These are phyloP conservation scores for Xylaria venustula DNA, from an alignment of 495 filamentous ascomycete genomes.

Conservation along the genomic window DNA sequence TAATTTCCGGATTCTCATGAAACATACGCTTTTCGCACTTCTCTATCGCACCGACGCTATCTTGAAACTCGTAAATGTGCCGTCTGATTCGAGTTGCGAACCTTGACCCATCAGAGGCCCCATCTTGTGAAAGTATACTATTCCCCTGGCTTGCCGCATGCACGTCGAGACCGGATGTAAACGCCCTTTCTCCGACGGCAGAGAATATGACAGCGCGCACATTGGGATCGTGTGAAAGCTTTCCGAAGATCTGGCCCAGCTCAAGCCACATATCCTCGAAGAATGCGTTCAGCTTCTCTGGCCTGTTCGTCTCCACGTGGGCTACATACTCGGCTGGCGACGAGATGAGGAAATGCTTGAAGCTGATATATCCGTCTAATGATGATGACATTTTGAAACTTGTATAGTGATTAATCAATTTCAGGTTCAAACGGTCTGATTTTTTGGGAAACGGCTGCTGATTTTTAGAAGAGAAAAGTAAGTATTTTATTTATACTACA, in stretches of 20 bases:
- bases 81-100: constrained; percentile 63
- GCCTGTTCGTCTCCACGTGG: constrained; percentile 91
- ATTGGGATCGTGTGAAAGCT: constrained; percentile 67
- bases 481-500: not conserved
- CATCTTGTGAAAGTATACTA: constrained; percentile 31
- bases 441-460: not conserved
- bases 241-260: constrained; percentile 67
- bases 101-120: constrained; percentile 58
- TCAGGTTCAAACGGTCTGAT: not conserved
- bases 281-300: constrained; percentile 90
- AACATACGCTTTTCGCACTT: constrained; percentile 80
- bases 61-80: constrained; percentile 74
- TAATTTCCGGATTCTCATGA: not conserved
- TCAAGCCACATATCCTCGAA: constrained; percentile 88
- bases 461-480: not conserved
- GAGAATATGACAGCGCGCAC: constrained; percentile 80
- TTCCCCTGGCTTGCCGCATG: constrained; percentile 55
- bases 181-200: constrained; percentile 78
- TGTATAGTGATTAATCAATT: not conserved
- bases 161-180: constrained; percentile 83
- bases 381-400: constrained; percentile 10
- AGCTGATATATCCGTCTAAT: constrained; percentile 38
- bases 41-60: constrained; percentile 72
- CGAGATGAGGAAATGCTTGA: constrained; percentile 74
- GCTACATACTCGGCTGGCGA: constrained; percentile 73